Evolutionary conservation across 1,284 basidiomycete genomes (phyloP).

Genomic region (Cystobasidium slooffiae): DNA sequence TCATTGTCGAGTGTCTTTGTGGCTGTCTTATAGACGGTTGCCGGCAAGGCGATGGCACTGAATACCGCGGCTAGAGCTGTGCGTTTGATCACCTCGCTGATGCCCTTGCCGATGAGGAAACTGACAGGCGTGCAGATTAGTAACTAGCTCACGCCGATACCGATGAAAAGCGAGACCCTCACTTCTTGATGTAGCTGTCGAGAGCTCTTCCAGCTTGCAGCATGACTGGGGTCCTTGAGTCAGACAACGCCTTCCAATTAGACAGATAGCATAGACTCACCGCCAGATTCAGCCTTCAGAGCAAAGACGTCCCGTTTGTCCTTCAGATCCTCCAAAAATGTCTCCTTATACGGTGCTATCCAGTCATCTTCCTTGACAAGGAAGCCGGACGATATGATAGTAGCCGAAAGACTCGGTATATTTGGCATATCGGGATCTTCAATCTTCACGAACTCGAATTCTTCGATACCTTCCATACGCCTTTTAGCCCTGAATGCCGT

Average conservation of each 20-base stretch:
- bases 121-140: conserved; percentile 48
- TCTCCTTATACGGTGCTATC: conserved; percentile 57
- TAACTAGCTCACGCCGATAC: background rate
- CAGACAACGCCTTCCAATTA: background rate
- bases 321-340: conserved; percentile 45
- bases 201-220: conserved; percentile 60
- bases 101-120: conserved; percentile 57
- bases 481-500: conserved; percentile 61
- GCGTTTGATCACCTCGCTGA: conserved; percentile 62
- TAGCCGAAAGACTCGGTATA: conserved; percentile 50
- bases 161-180: background rate
- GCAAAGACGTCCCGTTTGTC: conserved; percentile 60
- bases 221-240: conserved; percentile 44
- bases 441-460: conserved; percentile 60
- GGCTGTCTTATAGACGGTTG: conserved; percentile 57
- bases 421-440: conserved; percentile 56
- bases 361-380: conserved; percentile 59
- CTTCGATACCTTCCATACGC: conserved; percentile 62
- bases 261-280: conserved; percentile 49
- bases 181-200: conserved; percentile 58
- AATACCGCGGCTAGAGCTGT: conserved; percentile 63
- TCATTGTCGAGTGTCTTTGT: conserved; percentile 56
- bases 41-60: conserved; percentile 62
- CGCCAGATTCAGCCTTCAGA: conserved; percentile 57
- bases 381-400: conserved; percentile 61